Evolutionary conservation across 805 yeast genomes (phyloP).

Genomic region (Kluyveromyces lactis): DNA sequence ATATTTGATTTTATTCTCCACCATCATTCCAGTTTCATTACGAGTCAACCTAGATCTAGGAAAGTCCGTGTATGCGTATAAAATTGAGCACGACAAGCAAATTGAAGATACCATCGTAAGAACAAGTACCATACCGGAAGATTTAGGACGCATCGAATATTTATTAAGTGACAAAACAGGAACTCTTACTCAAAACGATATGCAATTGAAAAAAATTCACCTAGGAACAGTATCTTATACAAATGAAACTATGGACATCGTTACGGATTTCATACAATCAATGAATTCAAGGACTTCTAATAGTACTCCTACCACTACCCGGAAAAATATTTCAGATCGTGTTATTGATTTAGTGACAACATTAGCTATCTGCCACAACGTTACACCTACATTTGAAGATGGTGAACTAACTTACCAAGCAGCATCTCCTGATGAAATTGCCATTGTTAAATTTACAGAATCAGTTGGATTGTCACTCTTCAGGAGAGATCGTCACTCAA

Average conservation of each 20-base stretch:
- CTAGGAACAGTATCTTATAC: slow-evolving; percentile 89
- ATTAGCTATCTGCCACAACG: slow-evolving; percentile 92
- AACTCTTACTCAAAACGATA: slow-evolving; percentile 93
- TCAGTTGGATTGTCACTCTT: slow-evolving; percentile 72
- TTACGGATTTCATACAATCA: slow-evolving; percentile 54
- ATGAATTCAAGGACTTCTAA: slow-evolving; percentile 12
- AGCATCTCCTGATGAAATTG: slow-evolving; percentile 97
- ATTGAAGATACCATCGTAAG: slow-evolving; percentile 88
- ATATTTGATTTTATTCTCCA: slow-evolving; percentile 82
- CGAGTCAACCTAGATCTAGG: slow-evolving; percentile 94
- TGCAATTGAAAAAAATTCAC: slow-evolving; percentile 91
- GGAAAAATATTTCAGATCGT: slow-evolving; percentile 64
- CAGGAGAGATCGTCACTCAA: slow-evolving; percentile 72
- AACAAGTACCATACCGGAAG: slow-evolving; percentile 97
- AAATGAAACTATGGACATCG: slow-evolving; percentile 86
- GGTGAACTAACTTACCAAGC: slow-evolving; percentile 83
- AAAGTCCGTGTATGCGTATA: slow-evolving; percentile 90
- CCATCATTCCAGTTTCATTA: slow-evolving; percentile 92
- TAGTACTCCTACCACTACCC: slow-evolving; percentile 21
- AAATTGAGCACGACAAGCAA: slow-evolving; percentile 77
- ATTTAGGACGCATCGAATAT: slow-evolving; percentile 91
- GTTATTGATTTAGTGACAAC: slow-evolving; percentile 78
- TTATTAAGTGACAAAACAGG: slow-evolving; percentile 93
- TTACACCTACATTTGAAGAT: slow-evolving; percentile 84
- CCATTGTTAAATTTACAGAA: slow-evolving; percentile 89